phyloP scores from a whole-genome alignment of 768 basidiomycete species.

The Pleurotus tuber-regium region DNA sequence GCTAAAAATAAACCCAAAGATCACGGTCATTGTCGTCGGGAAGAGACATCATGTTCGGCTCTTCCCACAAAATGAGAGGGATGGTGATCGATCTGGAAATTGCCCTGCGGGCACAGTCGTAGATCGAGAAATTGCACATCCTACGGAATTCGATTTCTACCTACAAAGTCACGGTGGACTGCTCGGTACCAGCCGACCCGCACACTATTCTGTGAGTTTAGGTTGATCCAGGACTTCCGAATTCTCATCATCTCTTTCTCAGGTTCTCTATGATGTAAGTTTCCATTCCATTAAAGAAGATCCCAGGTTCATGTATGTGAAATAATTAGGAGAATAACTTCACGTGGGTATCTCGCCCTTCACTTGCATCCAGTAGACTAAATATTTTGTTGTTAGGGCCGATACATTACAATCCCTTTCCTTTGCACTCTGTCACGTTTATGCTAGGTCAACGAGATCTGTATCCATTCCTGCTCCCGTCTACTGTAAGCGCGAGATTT shows the following conservation, averaged over 20 bases:
- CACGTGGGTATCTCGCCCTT: slow-evolving; percentile 29
- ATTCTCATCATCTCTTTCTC: slow-evolving; percentile 11
- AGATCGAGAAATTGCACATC: slow-evolving; percentile 67
- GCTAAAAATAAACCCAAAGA: slow-evolving; percentile 56
- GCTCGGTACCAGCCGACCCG: slow-evolving; percentile 66
- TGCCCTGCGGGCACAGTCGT: slow-evolving; percentile 78
- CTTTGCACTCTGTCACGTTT: slow-evolving; percentile 54
- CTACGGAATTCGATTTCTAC: slow-evolving; percentile 78
- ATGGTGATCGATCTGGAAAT: slow-evolving; percentile 70
- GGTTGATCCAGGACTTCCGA: background rate
- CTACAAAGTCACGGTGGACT: slow-evolving; percentile 76
- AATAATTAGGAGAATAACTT: slow-evolving; percentile 44
- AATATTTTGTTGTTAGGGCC: slow-evolving; percentile 31
- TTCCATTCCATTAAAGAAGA: background rate
- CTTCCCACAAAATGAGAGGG: slow-evolving; percentile 43
- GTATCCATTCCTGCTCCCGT: slow-evolving; percentile 84
- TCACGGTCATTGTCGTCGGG: slow-evolving; percentile 78
- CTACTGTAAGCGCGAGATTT: slow-evolving; percentile 54
- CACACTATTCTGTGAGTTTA: slow-evolving; percentile 42
- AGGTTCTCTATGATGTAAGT: slow-evolving; percentile 38
- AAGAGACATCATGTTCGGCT: slow-evolving; percentile 71
- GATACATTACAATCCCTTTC: slow-evolving; percentile 65
- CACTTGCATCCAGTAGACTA: background rate
- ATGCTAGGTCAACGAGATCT: slow-evolving; percentile 75
- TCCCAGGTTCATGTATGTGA: too few species aligned